Evolutionary conservation across 2,329 filamentous ascomycete species (phyloP), one percentile per base, ranked within the genome.

Genomic region (Didymella glomerata): DNA sequence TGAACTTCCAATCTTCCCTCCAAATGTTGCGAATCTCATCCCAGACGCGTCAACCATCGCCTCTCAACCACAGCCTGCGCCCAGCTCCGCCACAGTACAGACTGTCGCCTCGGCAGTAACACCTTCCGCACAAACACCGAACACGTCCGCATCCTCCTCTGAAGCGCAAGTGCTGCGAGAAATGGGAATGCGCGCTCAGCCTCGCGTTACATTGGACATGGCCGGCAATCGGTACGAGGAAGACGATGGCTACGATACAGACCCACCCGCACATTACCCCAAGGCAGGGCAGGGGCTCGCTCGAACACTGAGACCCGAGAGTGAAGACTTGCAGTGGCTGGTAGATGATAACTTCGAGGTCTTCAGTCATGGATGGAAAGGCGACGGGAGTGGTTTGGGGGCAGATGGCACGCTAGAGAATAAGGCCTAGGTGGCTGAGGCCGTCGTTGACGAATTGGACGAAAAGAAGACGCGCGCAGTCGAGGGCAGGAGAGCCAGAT

Each of bases 1-100:
- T 2, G 83, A 87, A 52, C 79, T 93, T 6, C 85, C 88, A 5
- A 80, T 93, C 51, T 92, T 91, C 64, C 73, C 80, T n/a, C 75
- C 76, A 38, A 76, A 76, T 46, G 60, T 75, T 20, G 61, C 66
- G 4, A 57, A 52, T 25, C 60, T 75, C 0, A 63, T 75, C 32
- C 59, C 68, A 63, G 48, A 60, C 61, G 50, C 66, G 55, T 24
- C 66, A 6, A 47, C 45, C 4, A 50, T 36, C 11, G 54, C 62
- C 47, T 60, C 66, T 18, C 52, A 65, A 55, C 36, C 62, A 44
- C 63, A 48, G 61, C 57, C 62, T 54, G 48, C 62, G 54, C 56
- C 57, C 10, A 42, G 41, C 36, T 48, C 60, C 27, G 18, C 56
- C 16, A 60, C 60, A 32, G 64, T 60, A 42, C 67, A 65, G 50